Evolutionary conservation across 805 yeast species (phyloP).

Genomic region (Zygotorulaspora sp.): DNA sequence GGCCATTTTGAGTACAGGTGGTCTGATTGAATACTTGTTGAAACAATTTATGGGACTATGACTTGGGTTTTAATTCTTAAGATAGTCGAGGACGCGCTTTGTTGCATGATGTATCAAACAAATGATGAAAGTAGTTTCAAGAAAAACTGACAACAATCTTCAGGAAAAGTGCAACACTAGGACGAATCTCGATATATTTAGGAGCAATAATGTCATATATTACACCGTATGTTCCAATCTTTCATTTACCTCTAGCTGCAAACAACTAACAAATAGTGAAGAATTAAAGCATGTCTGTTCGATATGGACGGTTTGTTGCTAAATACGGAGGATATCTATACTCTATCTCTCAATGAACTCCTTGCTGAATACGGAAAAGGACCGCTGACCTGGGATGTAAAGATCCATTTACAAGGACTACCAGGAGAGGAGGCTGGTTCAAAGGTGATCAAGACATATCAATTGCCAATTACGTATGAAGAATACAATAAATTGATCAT

Average conservation of each 20-base stretch:
- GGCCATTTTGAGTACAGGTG: no score
- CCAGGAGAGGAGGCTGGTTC: constrained; percentile 77
- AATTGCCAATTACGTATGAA: constrained; percentile 61
- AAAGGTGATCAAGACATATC: constrained; percentile 61
- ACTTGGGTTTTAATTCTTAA: no score
- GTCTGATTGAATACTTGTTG: no score
- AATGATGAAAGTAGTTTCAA: no score
- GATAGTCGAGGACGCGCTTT: no score
- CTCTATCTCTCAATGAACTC: constrained; percentile 65
- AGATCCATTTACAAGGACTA: constrained; percentile 80
- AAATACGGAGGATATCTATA: constrained; percentile 89
- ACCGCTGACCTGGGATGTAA: constrained; percentile 84
- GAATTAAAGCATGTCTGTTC: constrained; percentile 35
- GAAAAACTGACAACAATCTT: no score
- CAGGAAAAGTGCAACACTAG: no score
- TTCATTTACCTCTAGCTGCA: background rate
- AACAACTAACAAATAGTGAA: no score
- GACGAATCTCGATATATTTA: no score
- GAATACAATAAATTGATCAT: constrained; percentile 53
- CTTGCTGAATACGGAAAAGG: constrained; percentile 70
- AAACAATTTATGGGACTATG: no score
- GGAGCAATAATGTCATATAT: constrained; percentile 6
- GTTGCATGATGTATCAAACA: no score
- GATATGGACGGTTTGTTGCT: constrained; percentile 96
- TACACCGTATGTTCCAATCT: constrained; percentile 2